Percentiles rank a stretch among this genome's conserved stretches.
phyloP scores from a whole-genome alignment of 2,329 filamentous ascomycete genomes.

The Talaromyces pinophilus region DNA sequence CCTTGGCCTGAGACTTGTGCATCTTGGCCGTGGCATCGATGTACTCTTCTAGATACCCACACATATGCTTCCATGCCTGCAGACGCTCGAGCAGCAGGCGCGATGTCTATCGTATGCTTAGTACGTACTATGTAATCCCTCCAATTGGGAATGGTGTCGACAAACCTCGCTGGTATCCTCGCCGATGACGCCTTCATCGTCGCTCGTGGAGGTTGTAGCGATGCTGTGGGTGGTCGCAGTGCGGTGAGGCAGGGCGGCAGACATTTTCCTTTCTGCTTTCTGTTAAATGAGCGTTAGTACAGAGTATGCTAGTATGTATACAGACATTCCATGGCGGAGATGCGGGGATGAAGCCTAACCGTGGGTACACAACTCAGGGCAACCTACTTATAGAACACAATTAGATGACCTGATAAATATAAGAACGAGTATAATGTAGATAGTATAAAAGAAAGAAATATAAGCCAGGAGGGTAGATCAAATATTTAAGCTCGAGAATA shows the following conservation, averaged over 20 bases:
- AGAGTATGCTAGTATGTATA: neutral
- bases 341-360: constrained; percentile 9
- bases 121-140: neutral
- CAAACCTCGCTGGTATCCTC: constrained; percentile 46
- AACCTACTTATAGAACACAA: neutral
- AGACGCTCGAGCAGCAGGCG: constrained; percentile 82
- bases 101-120: constrained; percentile 58
- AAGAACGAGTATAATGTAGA: neutral
- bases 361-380: neutral
- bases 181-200: constrained; percentile 45
- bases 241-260: constrained; percentile 35
- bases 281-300: neutral
- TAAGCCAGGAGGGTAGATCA: neutral
- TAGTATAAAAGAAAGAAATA: neutral
- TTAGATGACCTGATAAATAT: neutral
- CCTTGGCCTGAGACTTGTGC: constrained; percentile 81
- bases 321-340: neutral
- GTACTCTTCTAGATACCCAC: constrained; percentile 89
- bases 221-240: constrained; percentile 33
- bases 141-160: constrained; percentile 13
- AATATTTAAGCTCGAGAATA: neutral
- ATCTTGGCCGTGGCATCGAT: constrained; percentile 81
- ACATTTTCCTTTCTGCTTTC: constrained; percentile 9
- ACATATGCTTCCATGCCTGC: constrained; percentile 94
- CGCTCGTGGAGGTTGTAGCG: constrained; percentile 37